Evolutionary conservation across 2,329 filamentous ascomycete genomes (phyloP).

Genomic region (Ramichloridium luteum): DNA sequence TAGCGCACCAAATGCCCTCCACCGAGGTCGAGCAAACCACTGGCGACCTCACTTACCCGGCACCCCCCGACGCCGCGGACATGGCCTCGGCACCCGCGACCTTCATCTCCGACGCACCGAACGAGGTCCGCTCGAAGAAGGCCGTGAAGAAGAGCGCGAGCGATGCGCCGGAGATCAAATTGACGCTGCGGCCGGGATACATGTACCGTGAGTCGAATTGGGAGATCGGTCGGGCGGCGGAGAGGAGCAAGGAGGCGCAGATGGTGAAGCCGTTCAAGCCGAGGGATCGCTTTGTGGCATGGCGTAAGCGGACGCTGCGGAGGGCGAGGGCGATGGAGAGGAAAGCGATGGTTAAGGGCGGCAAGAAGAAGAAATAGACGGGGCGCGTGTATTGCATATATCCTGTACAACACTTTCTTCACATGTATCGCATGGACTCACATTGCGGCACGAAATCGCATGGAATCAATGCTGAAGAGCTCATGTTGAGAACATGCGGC

Average conservation of each 20-base stretch:
- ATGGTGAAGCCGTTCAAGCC: slow-evolving; percentile 43
- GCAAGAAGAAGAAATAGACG: slow-evolving; percentile 18
- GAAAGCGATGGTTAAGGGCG: slow-evolving; percentile 40
- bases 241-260: slow-evolving; percentile 41
- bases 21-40: slow-evolving; percentile 8
- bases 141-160: slow-evolving; percentile 23
- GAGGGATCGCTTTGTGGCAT: slow-evolving; percentile 51
- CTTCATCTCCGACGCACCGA: slow-evolving; percentile 11
- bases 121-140: slow-evolving; percentile 11
- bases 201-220: slow-evolving; percentile 54
- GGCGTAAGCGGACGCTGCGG: slow-evolving; percentile 46
- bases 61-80: slow-evolving; percentile 8
- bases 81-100: slow-evolving; percentile 13
- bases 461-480: too few species aligned
- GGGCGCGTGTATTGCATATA: too few species aligned
- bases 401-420: too few species aligned
- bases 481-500: too few species aligned
- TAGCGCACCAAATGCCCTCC: slow-evolving; percentile 34
- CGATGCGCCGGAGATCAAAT: slow-evolving; percentile 22
- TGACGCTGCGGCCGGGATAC: slow-evolving; percentile 45
- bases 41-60: too few species aligned
- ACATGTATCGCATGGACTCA: too few species aligned
- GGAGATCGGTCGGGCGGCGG: slow-evolving; percentile 52
- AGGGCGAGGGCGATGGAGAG: slow-evolving; percentile 40
- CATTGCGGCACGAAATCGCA: too few species aligned